Evolutionary conservation across 768 basidiomycete species (phyloP), one percentile per base, ranked within the genome.

Genomic region (Leccinum boreale): DNA sequence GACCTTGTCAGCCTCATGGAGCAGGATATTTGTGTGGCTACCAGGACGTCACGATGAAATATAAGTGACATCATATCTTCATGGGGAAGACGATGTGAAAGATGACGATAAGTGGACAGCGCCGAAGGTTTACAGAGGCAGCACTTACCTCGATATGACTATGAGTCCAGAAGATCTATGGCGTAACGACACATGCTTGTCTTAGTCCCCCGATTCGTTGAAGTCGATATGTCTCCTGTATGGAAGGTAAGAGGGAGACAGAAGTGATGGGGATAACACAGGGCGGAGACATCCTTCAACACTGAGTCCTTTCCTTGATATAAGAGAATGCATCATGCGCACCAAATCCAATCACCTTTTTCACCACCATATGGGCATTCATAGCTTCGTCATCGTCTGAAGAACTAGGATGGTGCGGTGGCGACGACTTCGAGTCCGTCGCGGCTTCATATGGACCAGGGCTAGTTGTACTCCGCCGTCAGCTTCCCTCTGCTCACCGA

Each of bases 1-100:
- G 10, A 50, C 29, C 48, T 17, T 28, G 65, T 56, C 55, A 67
- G 63, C 66, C 57, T 55, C 54, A 29, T 7, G 36, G 9, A 21
- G 10, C 11, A 9, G 15, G 14, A 4, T 12, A 14, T 10, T 17
- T 15, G 39, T 48, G 17, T 4, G 14, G 10, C 15, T 42, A 28
- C 17, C 29, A 29, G 49, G 11, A 24, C 14, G 44, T 51, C 26
- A 55, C 6, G 33, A 54, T 19, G 9, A n/a, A n/a, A 23, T 29
- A 8, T 11, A 21, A 23, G 3, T 29, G 9, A 19, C 12, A 28
- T 36, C 17, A 17, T 4, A 15, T 33, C 33, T 56, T 7, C 21
- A 10, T 3, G 58, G 17, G 17, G 36, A 28, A 21, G n/a, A 19
- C 28, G 14, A 33, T 5, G 21, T 9, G 5, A 9, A 24, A n/a